phyloP scores from a whole-genome alignment of 805 yeast genomes.

The Scheffersomyces coipomensis region DNA sequence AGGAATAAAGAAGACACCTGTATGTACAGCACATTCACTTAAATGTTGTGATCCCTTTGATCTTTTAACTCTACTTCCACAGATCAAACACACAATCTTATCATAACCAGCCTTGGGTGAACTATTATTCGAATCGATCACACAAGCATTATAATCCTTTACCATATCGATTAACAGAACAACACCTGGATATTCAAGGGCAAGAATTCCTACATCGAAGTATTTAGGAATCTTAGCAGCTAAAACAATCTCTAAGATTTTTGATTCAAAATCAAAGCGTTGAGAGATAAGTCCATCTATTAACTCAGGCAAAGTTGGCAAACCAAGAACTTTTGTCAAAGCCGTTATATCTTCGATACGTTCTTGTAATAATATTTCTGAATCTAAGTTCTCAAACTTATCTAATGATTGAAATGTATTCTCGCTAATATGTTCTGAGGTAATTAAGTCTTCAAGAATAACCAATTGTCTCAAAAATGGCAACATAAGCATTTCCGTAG shows the following conservation, averaged over 20 bases:
- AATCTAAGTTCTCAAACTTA: constrained; percentile 15
- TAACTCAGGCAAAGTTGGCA: constrained; percentile 22
- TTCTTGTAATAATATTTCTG: constrained; percentile 12
- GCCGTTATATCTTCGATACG: constrained; percentile 18
- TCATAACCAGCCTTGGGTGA: constrained; percentile 15
- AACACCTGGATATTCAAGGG: constrained; percentile 53
- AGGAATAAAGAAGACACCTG: constrained; percentile 25
- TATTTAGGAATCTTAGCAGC: constrained; percentile 25
- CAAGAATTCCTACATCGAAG: constrained; percentile 18
- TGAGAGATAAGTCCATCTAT: constrained; percentile 7
- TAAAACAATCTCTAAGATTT: constrained; percentile 19
- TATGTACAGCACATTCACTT: constrained; percentile 21
- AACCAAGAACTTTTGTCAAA: constrained; percentile 20
- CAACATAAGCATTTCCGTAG: constrained; percentile 4
- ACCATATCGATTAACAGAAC: constrained; percentile 56
- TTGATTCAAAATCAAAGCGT: constrained; percentile 14
- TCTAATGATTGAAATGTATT: constrained; percentile 15
- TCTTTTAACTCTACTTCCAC: constrained; percentile 22
- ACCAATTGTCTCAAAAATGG: constrained; percentile 29
- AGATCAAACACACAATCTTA: constrained; percentile 31
- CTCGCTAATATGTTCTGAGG: constrained; percentile 26
- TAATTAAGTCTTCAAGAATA: constrained; percentile 31
- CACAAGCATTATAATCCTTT: constrained; percentile 28
- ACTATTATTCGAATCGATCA: constrained; percentile 17
- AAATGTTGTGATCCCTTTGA: constrained; percentile 24